These are phyloP conservation scores for Pichia sp. DNA, from an alignment of 1,139 yeast genomes.

Conservation along the genomic window DNA sequence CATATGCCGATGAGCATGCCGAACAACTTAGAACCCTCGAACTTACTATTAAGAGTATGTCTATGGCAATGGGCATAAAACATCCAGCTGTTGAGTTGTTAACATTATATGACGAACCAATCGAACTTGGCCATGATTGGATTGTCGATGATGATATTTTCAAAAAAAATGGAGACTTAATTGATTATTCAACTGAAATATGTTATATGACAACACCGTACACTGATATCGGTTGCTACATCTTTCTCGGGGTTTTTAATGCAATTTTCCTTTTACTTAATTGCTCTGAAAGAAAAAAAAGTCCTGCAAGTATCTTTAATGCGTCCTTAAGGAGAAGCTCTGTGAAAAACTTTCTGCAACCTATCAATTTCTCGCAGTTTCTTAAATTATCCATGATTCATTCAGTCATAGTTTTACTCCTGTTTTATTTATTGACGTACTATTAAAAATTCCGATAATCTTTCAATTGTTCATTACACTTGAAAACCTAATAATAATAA, in stretches of 20 bases:
- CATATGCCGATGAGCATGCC: conserved; percentile 14
- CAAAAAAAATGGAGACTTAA: conserved; percentile 9
- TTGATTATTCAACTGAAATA: conserved; percentile 32
- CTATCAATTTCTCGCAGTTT: too few species aligned
- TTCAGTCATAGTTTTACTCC: too few species aligned
- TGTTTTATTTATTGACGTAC: too few species aligned
- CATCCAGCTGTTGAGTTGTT: conserved; percentile 50
- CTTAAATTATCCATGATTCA: too few species aligned
- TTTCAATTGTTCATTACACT: too few species aligned
- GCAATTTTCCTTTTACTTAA: conserved; percentile 17
- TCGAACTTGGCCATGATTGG: conserved; percentile 10
- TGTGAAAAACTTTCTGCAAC: too few species aligned
- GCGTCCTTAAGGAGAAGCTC: too few species aligned
- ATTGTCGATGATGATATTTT: conserved; percentile 13
- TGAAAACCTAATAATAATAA: too few species aligned
- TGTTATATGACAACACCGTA: conserved; percentile 50
- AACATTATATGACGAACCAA: conserved; percentile 28
- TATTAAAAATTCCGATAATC: too few species aligned
- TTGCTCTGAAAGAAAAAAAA: conserved; percentile 9
- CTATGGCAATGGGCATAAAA: conserved; percentile 55
- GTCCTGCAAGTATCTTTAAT: conserved; percentile 3
- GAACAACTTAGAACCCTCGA: conserved; percentile 28
- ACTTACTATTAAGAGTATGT: conserved; percentile 49
- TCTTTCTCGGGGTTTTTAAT: conserved; percentile 33
- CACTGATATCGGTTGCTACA: conserved; percentile 37